Conservation (phyloP, 345 rosid genomes). For the Carallia pectinifolia region DNA sequence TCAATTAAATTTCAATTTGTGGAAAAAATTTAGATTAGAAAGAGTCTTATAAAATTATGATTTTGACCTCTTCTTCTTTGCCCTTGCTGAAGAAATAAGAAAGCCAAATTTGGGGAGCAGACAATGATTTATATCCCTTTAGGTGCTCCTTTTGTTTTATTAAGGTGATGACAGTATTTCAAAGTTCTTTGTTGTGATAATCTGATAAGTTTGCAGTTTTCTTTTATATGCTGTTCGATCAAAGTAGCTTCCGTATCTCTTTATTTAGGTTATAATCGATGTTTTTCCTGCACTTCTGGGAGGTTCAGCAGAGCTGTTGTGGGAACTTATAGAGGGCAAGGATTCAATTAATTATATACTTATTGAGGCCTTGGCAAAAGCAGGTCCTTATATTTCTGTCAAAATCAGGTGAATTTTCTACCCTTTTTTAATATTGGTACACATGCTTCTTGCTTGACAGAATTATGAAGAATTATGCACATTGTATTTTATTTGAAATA, state of each 20-base stretch:
- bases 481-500: background rate
- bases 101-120: background rate
- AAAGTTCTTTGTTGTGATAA: no score
- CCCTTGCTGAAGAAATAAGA: background rate
- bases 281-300: conserved; percentile 68
- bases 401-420: conserved; percentile 53
- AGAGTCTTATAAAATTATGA: background rate
- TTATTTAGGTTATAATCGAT: conserved; percentile 55
- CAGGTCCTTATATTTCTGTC: conserved; percentile 60
- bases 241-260: background rate
- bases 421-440: background rate
- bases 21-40: no score
- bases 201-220: conserved; percentile 4
- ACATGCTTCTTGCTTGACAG: background rate
- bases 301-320: conserved; percentile 64
- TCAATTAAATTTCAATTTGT: no score
- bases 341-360: conserved; percentile 44
- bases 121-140: background rate
- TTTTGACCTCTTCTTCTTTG: background rate
- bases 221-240: background rate
- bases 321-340: conserved; percentile 45
- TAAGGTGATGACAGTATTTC: background rate
- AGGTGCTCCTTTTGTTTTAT: background rate
- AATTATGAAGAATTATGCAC: background rate
- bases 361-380: conserved; percentile 61